These are phyloP conservation scores for Kwoniella sp. DNA, from an alignment of 768 basidiomycete genomes.

Conservation along the genomic window DNA sequence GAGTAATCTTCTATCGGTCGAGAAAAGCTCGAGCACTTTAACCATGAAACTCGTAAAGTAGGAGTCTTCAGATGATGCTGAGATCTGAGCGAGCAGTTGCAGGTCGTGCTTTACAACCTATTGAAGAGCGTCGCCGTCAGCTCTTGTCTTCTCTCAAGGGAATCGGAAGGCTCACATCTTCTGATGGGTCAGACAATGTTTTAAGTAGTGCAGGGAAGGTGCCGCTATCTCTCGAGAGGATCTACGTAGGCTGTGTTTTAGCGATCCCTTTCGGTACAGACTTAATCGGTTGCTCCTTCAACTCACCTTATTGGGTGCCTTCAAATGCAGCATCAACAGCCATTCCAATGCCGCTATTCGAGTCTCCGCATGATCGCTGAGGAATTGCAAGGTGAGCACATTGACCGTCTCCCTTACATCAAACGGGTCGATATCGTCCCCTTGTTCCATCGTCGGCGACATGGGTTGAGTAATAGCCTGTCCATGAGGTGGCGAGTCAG, in stretches of 20 bases:
- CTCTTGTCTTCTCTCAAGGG: no score
- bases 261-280: no score
- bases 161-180: constrained; percentile 86
- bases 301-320: constrained; percentile 89
- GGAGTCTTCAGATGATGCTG: constrained; percentile 88
- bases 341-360: constrained; percentile 93
- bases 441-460: constrained; percentile 19
- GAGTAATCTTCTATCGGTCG: constrained; percentile 84
- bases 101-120: constrained; percentile 95
- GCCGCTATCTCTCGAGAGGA: constrained; percentile 91
- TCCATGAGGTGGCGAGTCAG: constrained; percentile 60
- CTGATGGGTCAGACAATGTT: constrained; percentile 92
- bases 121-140: neutral
- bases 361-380: constrained; percentile 96
- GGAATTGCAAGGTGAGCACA: constrained; percentile 85
- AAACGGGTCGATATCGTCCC: constrained; percentile 68
- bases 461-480: constrained; percentile 34
- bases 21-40: constrained; percentile 90
- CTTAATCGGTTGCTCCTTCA: no score
- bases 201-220: constrained; percentile 95
- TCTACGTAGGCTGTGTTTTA: no score
- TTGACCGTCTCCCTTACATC: constrained; percentile 92
- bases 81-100: constrained; percentile 94
- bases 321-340: constrained; percentile 97
- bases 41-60: constrained; percentile 96